A percentile compares a stretch with the other conserved stretches of the same genome.
These are phyloP conservation scores for Tillandsia leiboldiana DNA, from an alignment of 176 grass and related monocot genomes.

Conservation along the genomic window DNA sequence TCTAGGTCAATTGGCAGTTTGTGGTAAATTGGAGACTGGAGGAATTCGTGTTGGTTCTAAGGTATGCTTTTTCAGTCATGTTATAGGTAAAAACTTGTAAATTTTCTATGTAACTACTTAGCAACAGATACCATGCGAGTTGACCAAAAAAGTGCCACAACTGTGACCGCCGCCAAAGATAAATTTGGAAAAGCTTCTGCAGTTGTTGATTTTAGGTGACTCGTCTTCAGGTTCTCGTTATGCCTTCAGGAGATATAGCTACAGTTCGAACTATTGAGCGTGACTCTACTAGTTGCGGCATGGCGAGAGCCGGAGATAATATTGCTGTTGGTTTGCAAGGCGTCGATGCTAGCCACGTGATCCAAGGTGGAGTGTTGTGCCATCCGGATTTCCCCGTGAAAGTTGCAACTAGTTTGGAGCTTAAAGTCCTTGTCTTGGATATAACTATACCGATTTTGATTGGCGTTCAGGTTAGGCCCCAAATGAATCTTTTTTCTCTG, in stretches of 20 bases:
- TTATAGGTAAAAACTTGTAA: not conserved
- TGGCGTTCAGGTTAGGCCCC: constrained; percentile 46
- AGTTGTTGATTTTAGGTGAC: not conserved
- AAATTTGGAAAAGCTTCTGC: not conserved
- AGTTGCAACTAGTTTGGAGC: constrained; percentile 45
- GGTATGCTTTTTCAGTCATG: constrained; percentile 24
- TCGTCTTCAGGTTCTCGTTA: constrained; percentile 52
- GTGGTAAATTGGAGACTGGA: constrained; percentile 68
- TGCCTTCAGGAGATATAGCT: constrained; percentile 54
- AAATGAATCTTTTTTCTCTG: not conserved
- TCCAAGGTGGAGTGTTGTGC: constrained; percentile 54
- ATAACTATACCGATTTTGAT: constrained; percentile 52
- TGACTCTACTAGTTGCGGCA: constrained; percentile 36
- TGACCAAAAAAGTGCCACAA: not conserved
- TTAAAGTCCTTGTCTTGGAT: constrained; percentile 72
- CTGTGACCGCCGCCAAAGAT: not conserved
- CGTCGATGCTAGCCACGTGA: constrained; percentile 37
- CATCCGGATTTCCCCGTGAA: constrained; percentile 56
- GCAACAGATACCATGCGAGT: not conserved
- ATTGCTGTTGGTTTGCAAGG: constrained; percentile 58
- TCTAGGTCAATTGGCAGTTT: constrained; percentile 58
- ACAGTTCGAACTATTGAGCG: constrained; percentile 42
- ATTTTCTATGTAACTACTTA: not conserved
- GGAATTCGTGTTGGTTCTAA: constrained; percentile 66
- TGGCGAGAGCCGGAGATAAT: constrained; percentile 66